Evolutionary conservation across 441 rosid genomes (phyloP).

Genomic region (Bocquillonia castaneifolia): DNA sequence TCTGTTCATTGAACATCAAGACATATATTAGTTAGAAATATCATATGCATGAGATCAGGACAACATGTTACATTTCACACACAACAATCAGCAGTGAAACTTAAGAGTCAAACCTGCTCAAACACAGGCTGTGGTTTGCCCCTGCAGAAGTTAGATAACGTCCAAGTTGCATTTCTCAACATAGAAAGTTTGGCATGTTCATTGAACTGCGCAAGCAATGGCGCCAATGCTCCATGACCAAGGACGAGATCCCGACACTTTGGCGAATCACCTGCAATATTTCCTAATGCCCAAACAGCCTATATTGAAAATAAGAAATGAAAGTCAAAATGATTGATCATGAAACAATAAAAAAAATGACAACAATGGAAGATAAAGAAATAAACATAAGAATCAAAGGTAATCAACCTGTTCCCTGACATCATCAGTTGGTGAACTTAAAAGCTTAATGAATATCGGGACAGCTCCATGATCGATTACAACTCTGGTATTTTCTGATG

Average conservation of each 20-base stretch:
- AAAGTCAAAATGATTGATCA: too few relatives aligned
- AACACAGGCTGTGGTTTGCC: slow-evolving; percentile 84
- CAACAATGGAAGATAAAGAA: too few relatives aligned
- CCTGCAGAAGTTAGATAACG: slow-evolving; percentile 73
- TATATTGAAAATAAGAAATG: slow-evolving; percentile 21
- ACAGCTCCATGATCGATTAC: slow-evolving; percentile 74
- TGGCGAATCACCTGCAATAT: slow-evolving; percentile 90
- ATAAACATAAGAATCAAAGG: too few relatives aligned
- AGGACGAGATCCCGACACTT: slow-evolving; percentile 82
- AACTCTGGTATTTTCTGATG: slow-evolving; percentile 70
- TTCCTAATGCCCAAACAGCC: slow-evolving; percentile 92
- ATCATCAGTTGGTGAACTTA: slow-evolving; percentile 68
- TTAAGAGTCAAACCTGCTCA: slow-evolving; percentile 49
- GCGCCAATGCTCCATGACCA: slow-evolving; percentile 53
- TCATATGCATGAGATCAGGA: neutral
- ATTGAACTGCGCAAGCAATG: slow-evolving; percentile 58
- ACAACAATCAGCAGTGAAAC: neutral
- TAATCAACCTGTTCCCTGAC: slow-evolving; percentile 72
- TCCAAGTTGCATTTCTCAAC: slow-evolving; percentile 93
- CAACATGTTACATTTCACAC: neutral
- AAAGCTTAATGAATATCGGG: slow-evolving; percentile 71
- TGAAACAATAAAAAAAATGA: too few relatives aligned
- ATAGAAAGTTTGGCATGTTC: slow-evolving; percentile 77
- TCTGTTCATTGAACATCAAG: slow-evolving; percentile 39
- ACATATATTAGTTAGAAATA: slow-evolving; percentile 14